Conservation (phyloP, 257 asterid species). For the Solanum virginianum region DNA sequence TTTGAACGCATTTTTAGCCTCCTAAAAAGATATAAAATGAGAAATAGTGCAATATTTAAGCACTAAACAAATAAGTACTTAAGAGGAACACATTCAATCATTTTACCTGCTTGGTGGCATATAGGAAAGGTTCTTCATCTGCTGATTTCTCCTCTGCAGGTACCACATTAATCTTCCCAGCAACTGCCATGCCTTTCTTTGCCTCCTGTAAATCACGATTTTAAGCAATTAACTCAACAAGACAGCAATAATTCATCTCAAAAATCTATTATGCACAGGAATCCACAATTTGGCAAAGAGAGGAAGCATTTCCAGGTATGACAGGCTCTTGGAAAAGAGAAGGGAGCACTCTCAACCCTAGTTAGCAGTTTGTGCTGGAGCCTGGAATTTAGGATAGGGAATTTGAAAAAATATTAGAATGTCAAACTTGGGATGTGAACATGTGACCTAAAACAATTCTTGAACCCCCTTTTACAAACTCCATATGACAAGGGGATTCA, state of each 20-base stretch:
- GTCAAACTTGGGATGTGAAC: neutral
- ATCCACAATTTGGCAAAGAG: neutral
- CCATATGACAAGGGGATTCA: neutral
- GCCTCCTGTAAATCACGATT: constrained; percentile 32
- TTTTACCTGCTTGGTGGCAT: constrained; percentile 82
- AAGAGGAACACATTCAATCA: constrained; percentile 6
- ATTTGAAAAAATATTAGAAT: neutral
- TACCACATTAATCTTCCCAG: constrained; percentile 39
- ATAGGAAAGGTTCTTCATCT: constrained; percentile 55
- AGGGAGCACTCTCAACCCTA: neutral
- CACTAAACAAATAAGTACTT: neutral
- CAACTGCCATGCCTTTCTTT: constrained; percentile 39
- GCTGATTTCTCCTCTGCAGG: constrained; percentile 50
- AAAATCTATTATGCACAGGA: neutral
- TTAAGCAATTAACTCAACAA: neutral
- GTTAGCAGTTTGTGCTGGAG: neutral
- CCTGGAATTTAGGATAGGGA: neutral
- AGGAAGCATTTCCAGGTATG: neutral
- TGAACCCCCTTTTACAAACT: neutral
- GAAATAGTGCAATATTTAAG: neutral
- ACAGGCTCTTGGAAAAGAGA: neutral
- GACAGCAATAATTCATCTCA: neutral
- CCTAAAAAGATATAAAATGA: constrained; percentile 31
- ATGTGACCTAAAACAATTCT: neutral
- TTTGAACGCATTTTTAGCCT: constrained; percentile 93